Base-by-base conservation (phyloP, 108 stramenopile genomes). In the Bacterosira constricta region DNA sequence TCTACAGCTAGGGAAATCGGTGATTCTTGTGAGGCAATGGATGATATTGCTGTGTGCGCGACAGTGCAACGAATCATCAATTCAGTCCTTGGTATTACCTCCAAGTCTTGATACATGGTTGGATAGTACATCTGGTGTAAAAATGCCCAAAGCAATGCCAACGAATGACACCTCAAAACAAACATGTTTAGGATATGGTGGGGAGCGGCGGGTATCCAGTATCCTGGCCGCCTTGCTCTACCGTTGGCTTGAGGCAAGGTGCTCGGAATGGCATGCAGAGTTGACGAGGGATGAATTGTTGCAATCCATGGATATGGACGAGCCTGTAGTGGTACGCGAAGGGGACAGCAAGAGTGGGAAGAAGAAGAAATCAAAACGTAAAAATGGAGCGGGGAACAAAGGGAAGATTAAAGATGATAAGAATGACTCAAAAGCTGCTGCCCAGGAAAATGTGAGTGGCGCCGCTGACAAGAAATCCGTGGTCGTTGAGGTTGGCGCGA, bases 181-280 rank as follows among this genome's bases (percentile, higher is more conserved):
- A 20, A 55, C 45, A 66, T 59, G 69, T 35, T 47, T 41, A n/a
- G 83, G 85, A 38, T 44, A 58, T 10, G 82, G 79, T 11, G 88
- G 85, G 25, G 74, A 61, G 52, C 79, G 87, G n/a, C 78, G 89
- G 12, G 76, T 82, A 15, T 64, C 66, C 46, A 79, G 86, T 30
- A 71, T 90, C 8, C 21, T 90, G 35, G 82, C 86, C 21, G 76
- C 74, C 9, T 63, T 88, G 10, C n/a, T 87, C 20, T 93, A 89
- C 66, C 84, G 73, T 20, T 87, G 85, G 83, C 62, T 93, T 27
- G 77, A 69, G 32, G 78, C 81, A 31, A 84, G 80, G 23, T 93
- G 81, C 71, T 81, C 73, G 39, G 87, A 87, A 57, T 93, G 91
- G 91, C 84, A 86, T 67, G 89, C 91, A 23, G 89, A 90, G 57